phyloP scores from a whole-genome alignment of 2,329 filamentous ascomycete species.

The Neonectria hederae region DNA sequence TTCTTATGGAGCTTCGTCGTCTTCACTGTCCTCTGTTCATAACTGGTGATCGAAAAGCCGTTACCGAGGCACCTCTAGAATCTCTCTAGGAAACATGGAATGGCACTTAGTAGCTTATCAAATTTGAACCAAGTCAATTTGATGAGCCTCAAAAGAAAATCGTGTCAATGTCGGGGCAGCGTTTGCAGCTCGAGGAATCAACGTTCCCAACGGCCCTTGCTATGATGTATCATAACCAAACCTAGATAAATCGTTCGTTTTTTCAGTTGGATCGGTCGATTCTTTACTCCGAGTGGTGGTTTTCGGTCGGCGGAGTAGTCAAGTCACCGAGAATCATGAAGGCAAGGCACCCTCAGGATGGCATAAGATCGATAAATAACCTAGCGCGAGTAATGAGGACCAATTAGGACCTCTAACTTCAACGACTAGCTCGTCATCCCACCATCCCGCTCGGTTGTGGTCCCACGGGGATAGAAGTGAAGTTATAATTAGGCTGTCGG shows the following conservation, averaged over 20 bases:
- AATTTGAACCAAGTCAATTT: neutral
- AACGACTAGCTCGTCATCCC: conserved; percentile 11
- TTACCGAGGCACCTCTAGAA: neutral
- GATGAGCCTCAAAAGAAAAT: neutral
- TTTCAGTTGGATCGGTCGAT: neutral
- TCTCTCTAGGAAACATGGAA: neutral
- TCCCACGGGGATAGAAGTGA: conserved; percentile 2
- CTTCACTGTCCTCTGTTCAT: neutral
- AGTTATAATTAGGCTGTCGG: conserved; percentile 11
- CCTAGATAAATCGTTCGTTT: neutral
- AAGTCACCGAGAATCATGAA: neutral
- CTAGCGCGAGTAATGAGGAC: neutral
- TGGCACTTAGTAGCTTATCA: neutral
- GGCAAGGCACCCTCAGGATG: neutral
- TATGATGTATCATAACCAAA: neutral
- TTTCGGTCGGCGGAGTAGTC: neutral
- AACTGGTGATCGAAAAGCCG: neutral
- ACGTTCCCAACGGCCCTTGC: no score
- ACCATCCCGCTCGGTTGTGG: conserved; percentile 16
- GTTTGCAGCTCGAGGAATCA: neutral
- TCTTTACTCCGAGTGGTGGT: neutral
- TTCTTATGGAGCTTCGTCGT: neutral
- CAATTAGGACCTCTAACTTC: neutral
- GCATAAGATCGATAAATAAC: neutral
- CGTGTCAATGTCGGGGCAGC: neutral